phyloP scores from a whole-genome alignment of 305 asterid species.

The Fraxinus velutina region DNA sequence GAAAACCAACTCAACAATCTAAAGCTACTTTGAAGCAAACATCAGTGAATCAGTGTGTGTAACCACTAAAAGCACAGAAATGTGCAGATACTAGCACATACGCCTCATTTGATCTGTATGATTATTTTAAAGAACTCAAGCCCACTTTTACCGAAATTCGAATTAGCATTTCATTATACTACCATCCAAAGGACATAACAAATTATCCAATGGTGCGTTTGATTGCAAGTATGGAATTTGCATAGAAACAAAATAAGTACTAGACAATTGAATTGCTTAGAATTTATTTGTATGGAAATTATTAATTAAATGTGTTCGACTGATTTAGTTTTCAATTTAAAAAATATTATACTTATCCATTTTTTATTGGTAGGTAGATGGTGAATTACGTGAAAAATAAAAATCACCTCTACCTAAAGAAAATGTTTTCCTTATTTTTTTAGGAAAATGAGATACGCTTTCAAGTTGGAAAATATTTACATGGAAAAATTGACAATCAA shows the following conservation, averaged over 20 bases:
- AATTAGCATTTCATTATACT: background rate
- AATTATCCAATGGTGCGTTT: background rate
- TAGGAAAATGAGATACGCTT: background rate
- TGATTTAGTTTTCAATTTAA: background rate
- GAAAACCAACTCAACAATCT: background rate
- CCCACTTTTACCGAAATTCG: background rate
- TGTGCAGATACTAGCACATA: background rate
- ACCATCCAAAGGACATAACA: background rate
- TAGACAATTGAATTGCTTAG: background rate
- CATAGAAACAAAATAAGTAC: no score
- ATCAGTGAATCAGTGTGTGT: constrained; percentile 1
- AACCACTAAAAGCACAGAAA: constrained; percentile 4
- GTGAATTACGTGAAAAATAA: background rate
- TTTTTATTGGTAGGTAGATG: background rate
- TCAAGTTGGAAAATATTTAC: background rate
- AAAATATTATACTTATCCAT: background rate
- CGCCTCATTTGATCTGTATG: background rate
- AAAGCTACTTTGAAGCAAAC: constrained; percentile 10
- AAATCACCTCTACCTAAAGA: background rate
- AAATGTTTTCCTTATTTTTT: background rate
- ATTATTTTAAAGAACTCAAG: background rate
- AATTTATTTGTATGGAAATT: background rate
- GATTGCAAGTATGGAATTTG: no score
- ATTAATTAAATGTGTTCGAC: background rate
- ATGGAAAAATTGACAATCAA: background rate